Base-by-base conservation (phyloP, 2,329 filamentous ascomycete genomes). In the Cordyceps cateniannulata region DNA sequence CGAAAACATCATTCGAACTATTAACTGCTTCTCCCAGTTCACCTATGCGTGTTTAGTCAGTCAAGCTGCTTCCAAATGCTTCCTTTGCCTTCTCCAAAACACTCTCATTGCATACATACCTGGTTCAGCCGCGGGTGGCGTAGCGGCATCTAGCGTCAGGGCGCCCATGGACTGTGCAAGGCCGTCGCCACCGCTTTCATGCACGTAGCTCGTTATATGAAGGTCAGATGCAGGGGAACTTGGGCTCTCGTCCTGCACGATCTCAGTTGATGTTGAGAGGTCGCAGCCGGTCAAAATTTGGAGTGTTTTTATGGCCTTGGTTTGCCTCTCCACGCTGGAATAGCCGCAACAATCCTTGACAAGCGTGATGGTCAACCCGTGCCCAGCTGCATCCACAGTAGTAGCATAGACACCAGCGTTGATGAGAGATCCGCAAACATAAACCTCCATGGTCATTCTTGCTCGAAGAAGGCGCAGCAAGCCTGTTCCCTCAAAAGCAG, bases 331-430 rank as follows among this genome's bases (percentile, higher is more conserved):
- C 62, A 86, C 83, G 66, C 80, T 86, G 51, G 90, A 85, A 69
- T 88, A 96, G 12, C 92, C 93, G 60, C 96, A 85, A 72, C 93
- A 97, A 71, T 98, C 92, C 57, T 95, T 87, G 44, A 98, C 78
- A 14, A 98, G 78, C 5, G 89, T 95, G 68, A 97, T 91, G n/a
- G 85, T 81, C 68, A 96, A 86, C 5, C 93, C 95, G 72, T 97
- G 89, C 22, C 89, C 85, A 1, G 91, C 93, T 12, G 93, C 95
- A 69, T 97, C 95, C 64, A 96, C 81, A 3, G 92, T 92, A 1
- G 93, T 97, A 8, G 95, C 93, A 70, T 95, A 92, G 51, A 98
- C 87, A 35, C 92, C 93, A 40, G 96, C 79, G 68, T 98, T 97
- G 48, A 88, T 90, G 53, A 96, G 81, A 49, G 89, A 88, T 24